Evolutionary conservation across 169 alveolate genomes (phyloP), one percentile per base, ranked within the genome.

Genomic region (Cystoisospora suis): DNA sequence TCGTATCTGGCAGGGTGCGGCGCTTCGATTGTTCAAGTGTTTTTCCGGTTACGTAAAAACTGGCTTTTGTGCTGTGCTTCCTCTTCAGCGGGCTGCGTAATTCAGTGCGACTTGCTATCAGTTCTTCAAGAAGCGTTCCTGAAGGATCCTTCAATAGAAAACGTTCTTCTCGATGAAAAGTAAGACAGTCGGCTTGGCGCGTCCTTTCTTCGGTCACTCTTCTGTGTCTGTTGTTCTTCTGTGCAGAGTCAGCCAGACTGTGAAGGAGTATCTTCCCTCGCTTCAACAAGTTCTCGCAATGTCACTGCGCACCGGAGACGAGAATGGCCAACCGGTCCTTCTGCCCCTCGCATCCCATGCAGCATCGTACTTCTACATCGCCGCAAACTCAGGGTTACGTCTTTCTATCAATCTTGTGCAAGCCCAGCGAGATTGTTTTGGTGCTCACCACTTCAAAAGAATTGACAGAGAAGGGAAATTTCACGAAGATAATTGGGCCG

Each of bases 361-460:
- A 17, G 91, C 87, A 4, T 81, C 91, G 29, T 75, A 87, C 29
- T 9, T 53, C 56, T 87, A 72, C 53, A 47, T 87, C 27, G 34
- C 53, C 36, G 15, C 87, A 17, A 15, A 49, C 27, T 20, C 40
- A 3, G 36, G 80, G 40, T 29, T 86, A 17, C n/a, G 92, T 75
- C 86, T 91, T 87, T 96, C 93, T 70, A 93, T 92, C 53, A 95
- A 90, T 87, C 93, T 96, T 75, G 94, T 95, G 32, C 98, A 96
- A 69, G 98, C 97, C 34, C 98, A 96, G 81, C 91, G 98, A n/a
- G 98, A 96, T 93, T 95, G 83, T 87, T 96, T 96, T 79, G 98
- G 98, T 23, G 89, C 97, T 17, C 98, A 96, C 92, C 87, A 93
- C 59, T 96, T 94, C 92, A 93, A 93, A 47, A 88, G 96, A 77